Evolutionary conservation across 805 yeast species (phyloP).

Genomic region (Sugiyamaella valdiviana): DNA sequence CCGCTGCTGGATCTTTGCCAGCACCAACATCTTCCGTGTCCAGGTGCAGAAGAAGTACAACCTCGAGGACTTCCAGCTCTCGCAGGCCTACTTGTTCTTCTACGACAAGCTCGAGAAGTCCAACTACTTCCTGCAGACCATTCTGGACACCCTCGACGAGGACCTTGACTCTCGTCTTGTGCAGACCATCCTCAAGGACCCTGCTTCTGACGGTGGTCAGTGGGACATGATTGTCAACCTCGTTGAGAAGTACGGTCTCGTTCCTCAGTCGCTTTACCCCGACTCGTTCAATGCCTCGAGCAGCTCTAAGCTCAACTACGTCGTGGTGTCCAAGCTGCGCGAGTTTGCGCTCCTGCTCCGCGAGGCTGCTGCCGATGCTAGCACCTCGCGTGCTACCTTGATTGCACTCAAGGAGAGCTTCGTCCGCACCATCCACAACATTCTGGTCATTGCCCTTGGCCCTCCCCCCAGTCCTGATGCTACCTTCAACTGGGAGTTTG

Average conservation of each 20-base stretch:
- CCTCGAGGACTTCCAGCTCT: constrained; percentile 63
- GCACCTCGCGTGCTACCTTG: constrained; percentile 30
- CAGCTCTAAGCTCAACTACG: constrained; percentile 48
- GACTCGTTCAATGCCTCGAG: constrained; percentile 57
- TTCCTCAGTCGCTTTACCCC: constrained; percentile 68
- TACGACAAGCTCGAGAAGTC: constrained; percentile 84
- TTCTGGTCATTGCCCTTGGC: constrained; percentile 66
- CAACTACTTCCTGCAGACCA: constrained; percentile 71
- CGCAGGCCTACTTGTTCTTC: constrained; percentile 76
- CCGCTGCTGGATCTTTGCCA: constrained; percentile 86
- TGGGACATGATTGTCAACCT: constrained; percentile 78
- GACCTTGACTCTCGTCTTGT: constrained; percentile 65
- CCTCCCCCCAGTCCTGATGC: constrained; percentile 71
- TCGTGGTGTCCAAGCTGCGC: constrained; percentile 64
- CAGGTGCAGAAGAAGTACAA: constrained; percentile 56
- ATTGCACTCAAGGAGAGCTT: constrained; percentile 38
- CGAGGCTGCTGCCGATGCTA: constrained; percentile 39
- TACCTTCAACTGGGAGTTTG: constrained; percentile 66
- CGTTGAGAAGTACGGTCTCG: constrained; percentile 72
- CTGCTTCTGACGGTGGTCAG: constrained; percentile 82
- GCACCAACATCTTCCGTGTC: constrained; percentile 66
- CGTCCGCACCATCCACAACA: constrained; percentile 59
- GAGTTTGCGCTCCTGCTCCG: constrained; percentile 73
- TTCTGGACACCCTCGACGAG: constrained; percentile 61
- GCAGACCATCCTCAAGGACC: constrained; percentile 57